Conservation (phyloP, 768 basidiomycete genomes). For the Pleurotus giganteus region DNA sequence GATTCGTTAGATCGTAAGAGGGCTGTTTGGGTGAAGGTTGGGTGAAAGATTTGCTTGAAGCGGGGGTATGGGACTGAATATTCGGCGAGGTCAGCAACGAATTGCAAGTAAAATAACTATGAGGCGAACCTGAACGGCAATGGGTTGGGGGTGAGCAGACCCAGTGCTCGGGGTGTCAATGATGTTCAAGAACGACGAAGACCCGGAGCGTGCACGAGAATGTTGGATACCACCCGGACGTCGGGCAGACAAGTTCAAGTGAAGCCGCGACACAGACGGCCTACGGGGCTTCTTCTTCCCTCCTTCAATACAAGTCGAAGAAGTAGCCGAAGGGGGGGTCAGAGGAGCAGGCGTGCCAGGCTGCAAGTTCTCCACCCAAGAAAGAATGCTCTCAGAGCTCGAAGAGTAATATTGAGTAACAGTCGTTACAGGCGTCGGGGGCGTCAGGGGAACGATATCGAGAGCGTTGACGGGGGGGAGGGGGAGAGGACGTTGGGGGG, state of each 20-base stretch:
- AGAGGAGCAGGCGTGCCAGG: conserved; percentile 69
- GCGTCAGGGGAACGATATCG: background rate
- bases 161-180: conserved; percentile 40
- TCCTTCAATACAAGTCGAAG: conserved; percentile 18
- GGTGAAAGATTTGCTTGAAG: conserved; percentile 20
- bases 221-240: conserved; percentile 31
- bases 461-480: conserved; percentile 1
- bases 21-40: conserved; percentile 46
- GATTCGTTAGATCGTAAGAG: conserved; percentile 48
- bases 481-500: background rate
- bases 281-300: conserved; percentile 23
- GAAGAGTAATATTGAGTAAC: background rate
- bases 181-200: conserved; percentile 37
- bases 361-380: conserved; percentile 66
- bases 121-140: background rate
- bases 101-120: background rate
- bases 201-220: conserved; percentile 39
- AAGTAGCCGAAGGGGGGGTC: conserved; percentile 33
- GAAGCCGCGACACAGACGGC: conserved; percentile 18
- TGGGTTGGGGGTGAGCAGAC: conserved; percentile 1
- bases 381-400: conserved; percentile 32
- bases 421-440: background rate
- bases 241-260: background rate
- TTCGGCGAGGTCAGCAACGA: background rate
- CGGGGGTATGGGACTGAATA: background rate